Evolutionary conservation across 495 filamentous ascomycete species (phyloP).

Genomic region (Pseudoneurospora amorphoporcata): DNA sequence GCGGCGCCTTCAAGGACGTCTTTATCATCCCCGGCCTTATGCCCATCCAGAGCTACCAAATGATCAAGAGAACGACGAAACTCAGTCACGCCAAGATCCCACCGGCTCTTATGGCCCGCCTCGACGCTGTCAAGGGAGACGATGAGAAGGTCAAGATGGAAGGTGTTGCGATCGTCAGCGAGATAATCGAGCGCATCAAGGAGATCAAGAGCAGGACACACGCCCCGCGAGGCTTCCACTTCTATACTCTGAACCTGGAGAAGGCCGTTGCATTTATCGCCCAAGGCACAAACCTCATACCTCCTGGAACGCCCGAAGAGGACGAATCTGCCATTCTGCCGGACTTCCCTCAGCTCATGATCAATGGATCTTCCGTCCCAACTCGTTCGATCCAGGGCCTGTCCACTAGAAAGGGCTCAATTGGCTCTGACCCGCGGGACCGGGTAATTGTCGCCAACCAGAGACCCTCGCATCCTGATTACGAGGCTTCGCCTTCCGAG

Average conservation of each 20-base stretch:
- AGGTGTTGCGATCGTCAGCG: slow-evolving; percentile 59
- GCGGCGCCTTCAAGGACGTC: slow-evolving; percentile 76
- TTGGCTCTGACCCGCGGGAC: slow-evolving; percentile 64
- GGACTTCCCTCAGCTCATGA: slow-evolving; percentile 23
- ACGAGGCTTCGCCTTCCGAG: slow-evolving; percentile 56
- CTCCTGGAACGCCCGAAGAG: slow-evolving; percentile 36
- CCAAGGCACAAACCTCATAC: slow-evolving; percentile 76
- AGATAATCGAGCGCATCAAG: slow-evolving; percentile 62
- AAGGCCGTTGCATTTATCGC: slow-evolving; percentile 92
- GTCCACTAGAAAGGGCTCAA: slow-evolving; percentile 32
- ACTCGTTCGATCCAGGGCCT: slow-evolving; percentile 7
- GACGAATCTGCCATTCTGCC: slow-evolving; percentile 26
- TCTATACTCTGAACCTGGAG: slow-evolving; percentile 94
- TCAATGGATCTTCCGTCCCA: slow-evolving; percentile 22
- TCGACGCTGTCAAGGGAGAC: slow-evolving; percentile 76
- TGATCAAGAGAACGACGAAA: slow-evolving; percentile 90
- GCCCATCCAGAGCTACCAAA: slow-evolving; percentile 96
- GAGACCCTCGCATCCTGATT: slow-evolving; percentile 40
- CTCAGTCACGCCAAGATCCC: slow-evolving; percentile 82
- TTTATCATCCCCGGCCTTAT: slow-evolving; percentile 91
- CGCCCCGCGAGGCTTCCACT: slow-evolving; percentile 72
- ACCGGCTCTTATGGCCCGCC: slow-evolving; percentile 49
- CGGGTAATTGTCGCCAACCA: slow-evolving; percentile 65
- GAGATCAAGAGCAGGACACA: slow-evolving; percentile 41
- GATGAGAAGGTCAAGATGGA: slow-evolving; percentile 82